Conservation (phyloP, 139 green algal genomes). For the Eudorina sp. region DNA sequence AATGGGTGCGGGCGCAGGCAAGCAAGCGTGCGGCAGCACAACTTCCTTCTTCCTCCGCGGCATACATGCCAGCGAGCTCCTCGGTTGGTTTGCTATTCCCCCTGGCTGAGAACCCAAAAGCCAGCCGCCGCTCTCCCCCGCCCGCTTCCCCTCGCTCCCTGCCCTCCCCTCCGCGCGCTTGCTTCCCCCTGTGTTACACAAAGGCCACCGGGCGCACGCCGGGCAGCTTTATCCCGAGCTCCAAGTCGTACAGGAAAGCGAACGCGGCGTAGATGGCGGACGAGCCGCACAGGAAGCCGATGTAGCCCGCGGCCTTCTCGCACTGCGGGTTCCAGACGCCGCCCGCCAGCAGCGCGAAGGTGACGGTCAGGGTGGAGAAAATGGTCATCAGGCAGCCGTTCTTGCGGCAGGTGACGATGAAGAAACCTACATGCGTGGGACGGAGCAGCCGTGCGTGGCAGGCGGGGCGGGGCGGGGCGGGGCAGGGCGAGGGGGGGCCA, state of each 20-base stretch:
- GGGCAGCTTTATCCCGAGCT: slow-evolving; percentile 45
- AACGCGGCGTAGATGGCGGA: slow-evolving; percentile 74
- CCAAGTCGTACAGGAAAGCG: slow-evolving; percentile 64
- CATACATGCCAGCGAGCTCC: too few relatives aligned
- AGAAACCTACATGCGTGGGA: slow-evolving; percentile 64
- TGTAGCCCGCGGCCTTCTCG: slow-evolving; percentile 68
- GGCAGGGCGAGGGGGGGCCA: too few relatives aligned
- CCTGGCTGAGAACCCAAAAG: too few relatives aligned
- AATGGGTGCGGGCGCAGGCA: too few relatives aligned
- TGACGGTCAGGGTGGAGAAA: slow-evolving; percentile 68
- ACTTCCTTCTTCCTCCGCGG: too few relatives aligned
- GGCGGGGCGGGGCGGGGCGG: neutral
- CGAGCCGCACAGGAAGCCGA: slow-evolving; percentile 67
- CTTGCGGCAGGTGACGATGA: slow-evolving; percentile 66
- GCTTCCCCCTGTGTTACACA: too few relatives aligned
- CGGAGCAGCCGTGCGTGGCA: too few relatives aligned
- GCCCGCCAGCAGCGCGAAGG: slow-evolving; percentile 73
- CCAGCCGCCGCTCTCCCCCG: too few relatives aligned
- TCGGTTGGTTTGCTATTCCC: too few relatives aligned
- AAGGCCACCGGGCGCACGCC: neutral
- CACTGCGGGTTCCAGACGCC: slow-evolving; percentile 44
- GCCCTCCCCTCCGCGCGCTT: too few relatives aligned
- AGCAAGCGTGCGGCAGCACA: too few relatives aligned
- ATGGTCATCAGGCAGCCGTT: slow-evolving; percentile 63
- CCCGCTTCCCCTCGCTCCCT: too few relatives aligned